Conservation (phyloP, 148 eudicot species). For the Drosera capensis region DNA sequence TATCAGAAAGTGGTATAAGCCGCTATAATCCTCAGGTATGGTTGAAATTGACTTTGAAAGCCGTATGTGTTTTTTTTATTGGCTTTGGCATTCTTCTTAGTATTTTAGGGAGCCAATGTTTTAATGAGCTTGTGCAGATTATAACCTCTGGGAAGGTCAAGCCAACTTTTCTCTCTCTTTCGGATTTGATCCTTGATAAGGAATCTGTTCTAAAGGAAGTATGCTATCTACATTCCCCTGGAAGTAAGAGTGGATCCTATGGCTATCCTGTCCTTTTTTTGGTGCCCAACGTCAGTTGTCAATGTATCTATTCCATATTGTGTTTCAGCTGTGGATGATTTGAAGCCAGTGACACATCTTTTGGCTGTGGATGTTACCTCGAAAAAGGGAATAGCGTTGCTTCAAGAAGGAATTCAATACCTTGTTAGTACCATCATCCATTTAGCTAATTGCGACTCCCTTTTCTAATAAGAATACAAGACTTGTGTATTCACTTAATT, state of each 20-base stretch:
- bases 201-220: conserved; percentile 58
- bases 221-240: conserved; percentile 68
- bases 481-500: not conserved
- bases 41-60: conserved; percentile 7
- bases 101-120: not conserved
- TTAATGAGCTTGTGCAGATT: conserved; percentile 39
- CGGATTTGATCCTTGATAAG: conserved; percentile 41
- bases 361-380: conserved; percentile 62
- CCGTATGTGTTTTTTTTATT: not conserved
- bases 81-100: not conserved
- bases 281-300: conserved; percentile 2
- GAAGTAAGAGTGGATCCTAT: conserved; percentile 36
- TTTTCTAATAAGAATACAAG: not conserved
- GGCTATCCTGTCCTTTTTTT: not conserved
- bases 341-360: conserved; percentile 96
- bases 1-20: conserved; percentile 73
- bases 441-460: conserved; percentile 1
- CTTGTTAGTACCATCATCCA: conserved; percentile 35
- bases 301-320: conserved; percentile 5
- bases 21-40: conserved; percentile 98
- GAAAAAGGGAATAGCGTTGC: conserved; percentile 57
- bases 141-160: conserved; percentile 71
- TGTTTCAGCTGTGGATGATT: conserved; percentile 61
- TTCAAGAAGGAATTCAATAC: conserved; percentile 78
- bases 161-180: conserved; percentile 64